Evolutionary conservation across 768 basidiomycete species (phyloP), one percentile per base, ranked within the genome.

Genomic region (Cystobasidium tubakii): DNA sequence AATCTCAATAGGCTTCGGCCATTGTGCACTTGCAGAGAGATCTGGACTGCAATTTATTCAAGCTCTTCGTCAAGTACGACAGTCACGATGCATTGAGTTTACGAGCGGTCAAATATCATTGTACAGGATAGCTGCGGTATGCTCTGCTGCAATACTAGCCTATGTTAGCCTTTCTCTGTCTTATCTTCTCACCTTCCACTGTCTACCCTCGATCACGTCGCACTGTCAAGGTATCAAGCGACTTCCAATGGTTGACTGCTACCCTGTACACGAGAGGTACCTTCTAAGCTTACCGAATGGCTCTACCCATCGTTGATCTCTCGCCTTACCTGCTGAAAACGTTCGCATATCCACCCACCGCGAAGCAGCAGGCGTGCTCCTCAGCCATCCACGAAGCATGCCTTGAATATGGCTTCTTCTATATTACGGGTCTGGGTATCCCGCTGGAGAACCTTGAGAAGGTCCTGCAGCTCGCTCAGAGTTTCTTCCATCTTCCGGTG

Each of bases 401-500:
- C 64, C 39, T 66, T 12, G 39, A 43, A 29, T 53, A 15, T 31
- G 64, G 64, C 27, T 66, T 66, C 64, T 66, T 66, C 39, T 66
- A 66, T n/a, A 23, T 66, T 27, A 66, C 64, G 4, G 64, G 64
- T 43, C 46, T 66, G 42, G 39, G 21, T 4, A 66, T 66, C 12
- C 31, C 64, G 4, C 13, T 4, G 12, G 31, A 33, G 7, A 21
- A 13, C 9, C n/a, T n/a, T 15, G 33, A 66, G 2, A 27, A 29
- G 4, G 64, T 66, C 42, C 27, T 66, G 19, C 2, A 66, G 19
- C 42, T 66, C 3, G 10, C 64, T 21, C 10, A 53, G 25, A 17
- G 15, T 3, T 66, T 66, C 64, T 66, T 66, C 25, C 10, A 33
- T 43, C 34, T 66, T 27, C 64, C 64, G 21, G 27, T 3, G 2